Percentiles rank a stretch among this genome's conserved stretches.
Evolutionary conservation across 2,329 filamentous ascomycete genomes (phyloP).

Genomic region (Aspergillus ustus): DNA sequence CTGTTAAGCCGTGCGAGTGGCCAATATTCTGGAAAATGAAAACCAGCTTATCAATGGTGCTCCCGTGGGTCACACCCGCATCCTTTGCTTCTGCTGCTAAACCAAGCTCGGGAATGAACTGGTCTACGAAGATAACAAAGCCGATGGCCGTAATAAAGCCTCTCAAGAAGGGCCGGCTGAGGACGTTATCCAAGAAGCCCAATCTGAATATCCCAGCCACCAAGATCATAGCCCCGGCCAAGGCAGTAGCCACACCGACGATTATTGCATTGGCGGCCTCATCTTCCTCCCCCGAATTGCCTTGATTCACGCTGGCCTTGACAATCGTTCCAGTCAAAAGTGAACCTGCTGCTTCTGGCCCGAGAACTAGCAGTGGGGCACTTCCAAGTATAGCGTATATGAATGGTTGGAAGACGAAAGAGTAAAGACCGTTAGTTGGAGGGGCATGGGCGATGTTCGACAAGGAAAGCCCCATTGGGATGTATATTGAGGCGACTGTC

Average conservation of each 20-base stretch:
- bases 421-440: constrained; percentile 90
- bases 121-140: constrained; percentile 93
- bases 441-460: constrained; percentile 91
- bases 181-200: constrained; percentile 91
- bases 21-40: constrained; percentile 74
- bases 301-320: constrained; percentile 73
- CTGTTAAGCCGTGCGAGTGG: constrained; percentile 74
- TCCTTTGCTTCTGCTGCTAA: constrained; percentile 69
- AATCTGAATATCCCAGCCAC: constrained; percentile 81
- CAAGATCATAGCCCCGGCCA: constrained; percentile 88
- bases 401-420: constrained; percentile 89
- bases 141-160: constrained; percentile 98
- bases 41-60: constrained; percentile 79
- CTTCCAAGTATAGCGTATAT: constrained; percentile 91
- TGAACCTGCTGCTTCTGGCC: constrained; percentile 91
- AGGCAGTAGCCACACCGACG: constrained; percentile 83
- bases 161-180: constrained; percentile 87
- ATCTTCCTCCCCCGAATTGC: constrained; percentile 67
- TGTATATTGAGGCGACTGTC: constrained; percentile 98
- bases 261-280: constrained; percentile 77
- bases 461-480: constrained; percentile 94
- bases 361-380: constrained; percentile 90
- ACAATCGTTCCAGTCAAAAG: constrained; percentile 87
- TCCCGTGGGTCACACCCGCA: constrained; percentile 72
- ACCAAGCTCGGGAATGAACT: constrained; percentile 88